A percentile compares a stretch with the other conserved stretches of the same genome.
These are phyloP conservation scores for Podaxis sp. DNA, from an alignment of 768 basidiomycete species.

Conservation along the genomic window DNA sequence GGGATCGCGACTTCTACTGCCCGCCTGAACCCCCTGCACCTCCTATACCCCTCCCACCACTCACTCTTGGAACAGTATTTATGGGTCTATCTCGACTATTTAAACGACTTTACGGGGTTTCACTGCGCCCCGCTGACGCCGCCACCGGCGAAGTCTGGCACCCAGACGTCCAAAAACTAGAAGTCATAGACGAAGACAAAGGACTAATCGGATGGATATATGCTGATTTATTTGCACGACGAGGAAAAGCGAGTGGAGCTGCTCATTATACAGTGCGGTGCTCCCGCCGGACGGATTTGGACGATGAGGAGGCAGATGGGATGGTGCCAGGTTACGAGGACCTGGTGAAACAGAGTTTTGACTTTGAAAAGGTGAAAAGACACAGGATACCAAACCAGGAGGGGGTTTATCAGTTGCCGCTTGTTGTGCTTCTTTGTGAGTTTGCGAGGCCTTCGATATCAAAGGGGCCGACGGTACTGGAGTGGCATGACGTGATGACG, in stretches of 20 bases:
- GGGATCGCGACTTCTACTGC: slow-evolving; percentile 96
- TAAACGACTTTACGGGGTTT: slow-evolving; percentile 81
- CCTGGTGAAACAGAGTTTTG: slow-evolving; percentile 42
- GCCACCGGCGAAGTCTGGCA: slow-evolving; percentile 87
- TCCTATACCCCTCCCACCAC: slow-evolving; percentile 63
- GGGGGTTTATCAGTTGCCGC: slow-evolving; percentile 81
- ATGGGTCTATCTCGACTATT: slow-evolving; percentile 91
- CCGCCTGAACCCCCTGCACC: slow-evolving; percentile 75
- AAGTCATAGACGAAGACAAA: slow-evolving; percentile 85
- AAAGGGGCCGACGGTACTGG: slow-evolving; percentile 67
- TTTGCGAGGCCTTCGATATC: slow-evolving; percentile 61
- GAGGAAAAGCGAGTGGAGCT: slow-evolving; percentile 84
- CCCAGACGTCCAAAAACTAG: slow-evolving; percentile 80
- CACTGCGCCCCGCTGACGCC: slow-evolving; percentile 65
- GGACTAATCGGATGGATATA: slow-evolving; percentile 94
- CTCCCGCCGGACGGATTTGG: slow-evolving; percentile 87
- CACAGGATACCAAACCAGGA: slow-evolving; percentile 55
- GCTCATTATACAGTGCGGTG: slow-evolving; percentile 98
- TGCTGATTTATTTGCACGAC: slow-evolving; percentile 82
- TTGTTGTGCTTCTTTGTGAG: slow-evolving; percentile 89
- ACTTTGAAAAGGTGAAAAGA: slow-evolving; percentile 62
- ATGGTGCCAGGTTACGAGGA: slow-evolving; percentile 33
- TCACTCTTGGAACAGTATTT: slow-evolving; percentile 88
- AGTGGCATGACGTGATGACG: slow-evolving; percentile 93
- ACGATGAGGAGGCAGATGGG: slow-evolving; percentile 72